Conservation (phyloP, 140 eudicot species). For the Cichorium intybus region DNA sequence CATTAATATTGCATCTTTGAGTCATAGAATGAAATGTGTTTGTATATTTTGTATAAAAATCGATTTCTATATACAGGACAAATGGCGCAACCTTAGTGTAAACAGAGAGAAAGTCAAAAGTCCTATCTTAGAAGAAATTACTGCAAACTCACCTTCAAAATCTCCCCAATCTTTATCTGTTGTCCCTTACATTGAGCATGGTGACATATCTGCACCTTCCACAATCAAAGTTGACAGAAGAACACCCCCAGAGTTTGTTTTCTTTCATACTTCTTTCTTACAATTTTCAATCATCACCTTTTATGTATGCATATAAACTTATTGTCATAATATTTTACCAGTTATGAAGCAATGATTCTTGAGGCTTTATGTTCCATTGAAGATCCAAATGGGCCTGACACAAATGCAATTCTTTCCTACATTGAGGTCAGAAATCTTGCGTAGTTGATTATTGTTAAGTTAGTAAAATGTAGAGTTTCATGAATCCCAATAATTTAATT, state of each 20-base stretch:
- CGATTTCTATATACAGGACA: conserved; percentile 50
- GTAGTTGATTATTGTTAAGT: no score
- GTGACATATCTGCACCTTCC: conserved; percentile 10
- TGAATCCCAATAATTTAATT: not conserved
- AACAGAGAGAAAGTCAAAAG: not conserved
- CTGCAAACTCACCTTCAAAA: conserved; percentile 1
- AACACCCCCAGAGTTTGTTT: conserved; percentile 17
- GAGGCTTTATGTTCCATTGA: conserved; percentile 42
- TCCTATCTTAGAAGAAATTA: conserved; percentile 14
- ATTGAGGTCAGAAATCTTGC: conserved; percentile 61
- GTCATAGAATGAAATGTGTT: no score
- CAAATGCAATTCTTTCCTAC: conserved; percentile 32
- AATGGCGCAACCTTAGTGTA: conserved; percentile 46
- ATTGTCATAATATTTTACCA: conserved; percentile 16
- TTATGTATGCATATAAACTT: not conserved
- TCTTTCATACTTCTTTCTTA: not conserved
- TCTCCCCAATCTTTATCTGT: conserved; percentile 11
- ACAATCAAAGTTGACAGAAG: conserved; percentile 12
- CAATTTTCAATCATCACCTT: not conserved
- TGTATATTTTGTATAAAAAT: no score
- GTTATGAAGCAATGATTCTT: conserved; percentile 36
- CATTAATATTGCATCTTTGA: no score
- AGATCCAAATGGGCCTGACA: conserved; percentile 45
- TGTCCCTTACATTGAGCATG: conserved; percentile 2
- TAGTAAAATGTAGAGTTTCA: not conserved